Conservation (phyloP, 2,329 filamentous ascomycete genomes). For the Beauveria brongniartii region DNA sequence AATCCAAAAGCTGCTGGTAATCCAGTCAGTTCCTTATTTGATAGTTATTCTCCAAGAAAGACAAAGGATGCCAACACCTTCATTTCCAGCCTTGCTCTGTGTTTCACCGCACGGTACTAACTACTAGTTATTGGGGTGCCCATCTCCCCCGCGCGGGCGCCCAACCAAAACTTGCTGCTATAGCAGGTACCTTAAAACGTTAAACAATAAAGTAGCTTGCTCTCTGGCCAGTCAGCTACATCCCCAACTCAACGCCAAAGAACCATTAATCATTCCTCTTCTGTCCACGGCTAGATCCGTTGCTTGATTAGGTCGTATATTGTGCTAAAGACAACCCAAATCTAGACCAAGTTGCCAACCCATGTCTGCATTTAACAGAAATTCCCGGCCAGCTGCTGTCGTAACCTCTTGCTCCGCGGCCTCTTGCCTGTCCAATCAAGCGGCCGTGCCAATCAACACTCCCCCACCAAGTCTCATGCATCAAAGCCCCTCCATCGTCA, state of each 20-base stretch:
- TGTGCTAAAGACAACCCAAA: not conserved
- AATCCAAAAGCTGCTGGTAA: too few relatives aligned
- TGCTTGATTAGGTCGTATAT: not conserved
- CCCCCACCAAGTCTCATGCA: conserved; percentile 10
- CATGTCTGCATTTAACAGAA: not conserved
- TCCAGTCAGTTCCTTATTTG: too few relatives aligned
- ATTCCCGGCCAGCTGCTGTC: not conserved
- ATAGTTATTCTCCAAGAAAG: too few relatives aligned
- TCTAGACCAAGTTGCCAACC: not conserved
- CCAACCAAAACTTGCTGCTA: not conserved
- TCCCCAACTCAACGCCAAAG: not conserved
- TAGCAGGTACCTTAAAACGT: not conserved
- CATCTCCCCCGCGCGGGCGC: not conserved
- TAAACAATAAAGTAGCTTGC: not conserved
- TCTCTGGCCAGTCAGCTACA: not conserved
- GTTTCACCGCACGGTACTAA: not conserved
- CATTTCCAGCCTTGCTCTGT: not conserved
- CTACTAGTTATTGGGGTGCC: not conserved
- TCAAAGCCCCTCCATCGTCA: conserved; percentile 26
- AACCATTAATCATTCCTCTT: not conserved
- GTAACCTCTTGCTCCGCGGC: not conserved
- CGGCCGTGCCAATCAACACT: not conserved
- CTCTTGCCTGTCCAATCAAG: conserved; percentile 8
- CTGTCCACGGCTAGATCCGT: not conserved
- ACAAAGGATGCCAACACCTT: too few relatives aligned